Conservation (phyloP, 805 yeast genomes). For the Ogataea thermomethanolica region DNA sequence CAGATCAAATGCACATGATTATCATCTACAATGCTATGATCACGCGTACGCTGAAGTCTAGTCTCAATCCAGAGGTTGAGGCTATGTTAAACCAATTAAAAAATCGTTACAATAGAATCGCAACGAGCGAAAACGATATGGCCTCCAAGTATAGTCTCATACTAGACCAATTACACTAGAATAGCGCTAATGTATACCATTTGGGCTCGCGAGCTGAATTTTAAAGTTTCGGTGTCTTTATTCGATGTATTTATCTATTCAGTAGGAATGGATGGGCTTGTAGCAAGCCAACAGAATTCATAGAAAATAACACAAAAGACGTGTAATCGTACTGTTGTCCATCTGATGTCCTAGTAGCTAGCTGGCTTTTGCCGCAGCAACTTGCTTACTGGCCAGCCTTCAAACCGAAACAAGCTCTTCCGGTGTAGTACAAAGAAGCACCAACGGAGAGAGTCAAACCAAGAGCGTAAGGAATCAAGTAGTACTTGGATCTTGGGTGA, state of each 20-base stretch:
- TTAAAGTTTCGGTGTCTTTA: neutral
- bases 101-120: constrained; percentile 4
- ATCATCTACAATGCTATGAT: constrained; percentile 42
- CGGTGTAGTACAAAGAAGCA: constrained; percentile 64
- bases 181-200: neutral
- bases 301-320: too few relatives aligned
- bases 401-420: constrained; percentile 68
- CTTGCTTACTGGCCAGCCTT: constrained; percentile 40
- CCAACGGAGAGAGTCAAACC: constrained; percentile 63
- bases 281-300: too few relatives aligned
- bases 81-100: neutral
- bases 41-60: constrained; percentile 27
- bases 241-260: constrained; percentile 6
- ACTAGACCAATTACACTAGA: constrained; percentile 1
- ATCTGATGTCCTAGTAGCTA: too few relatives aligned
- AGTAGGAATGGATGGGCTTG: neutral
- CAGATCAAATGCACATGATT: constrained; percentile 64
- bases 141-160: constrained; percentile 2
- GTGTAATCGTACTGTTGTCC: too few relatives aligned
- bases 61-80: constrained; percentile 1
- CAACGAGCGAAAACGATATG: constrained; percentile 5
- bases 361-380: too few relatives aligned
- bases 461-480: constrained; percentile 77
- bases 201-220: too few relatives aligned
- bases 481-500: constrained; percentile 64